These are phyloP conservation scores for Oxyria digyna DNA, from an alignment of 148 eudicot species.

Conservation along the genomic window DNA sequence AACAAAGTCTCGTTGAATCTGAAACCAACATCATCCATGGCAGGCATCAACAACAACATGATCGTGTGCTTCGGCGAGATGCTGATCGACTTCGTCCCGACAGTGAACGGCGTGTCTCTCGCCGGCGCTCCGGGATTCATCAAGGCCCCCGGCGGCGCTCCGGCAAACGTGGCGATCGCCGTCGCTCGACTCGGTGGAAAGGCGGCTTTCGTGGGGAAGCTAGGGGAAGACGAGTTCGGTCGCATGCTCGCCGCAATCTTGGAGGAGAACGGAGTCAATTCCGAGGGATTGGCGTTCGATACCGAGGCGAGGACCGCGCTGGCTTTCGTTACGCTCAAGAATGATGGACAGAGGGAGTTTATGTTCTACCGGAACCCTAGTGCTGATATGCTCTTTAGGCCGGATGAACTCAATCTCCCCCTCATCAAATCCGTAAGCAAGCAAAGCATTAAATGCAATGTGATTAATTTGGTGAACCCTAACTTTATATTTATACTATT, in stretches of 20 bases:
- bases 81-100: constrained; percentile 57
- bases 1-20: not conserved
- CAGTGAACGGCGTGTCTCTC: constrained; percentile 41
- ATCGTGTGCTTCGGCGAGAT: constrained; percentile 56
- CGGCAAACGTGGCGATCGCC: constrained; percentile 56
- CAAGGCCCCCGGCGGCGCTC: constrained; percentile 68
- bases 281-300: constrained; percentile 33
- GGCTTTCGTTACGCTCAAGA: constrained; percentile 42
- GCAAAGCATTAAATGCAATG: no score
- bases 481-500: no score
- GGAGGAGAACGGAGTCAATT: constrained; percentile 32
- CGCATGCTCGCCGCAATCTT: constrained; percentile 45
- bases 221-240: constrained; percentile 62
- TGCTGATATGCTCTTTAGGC: constrained; percentile 47
- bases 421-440: constrained; percentile 20
- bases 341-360: constrained; percentile 49
- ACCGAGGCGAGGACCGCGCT: constrained; percentile 43
- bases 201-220: constrained; percentile 57
- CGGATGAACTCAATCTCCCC: constrained; percentile 25
- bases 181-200: constrained; percentile 40
- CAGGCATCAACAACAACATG: not conserved
- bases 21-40: not conserved
- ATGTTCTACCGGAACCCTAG: constrained; percentile 68
- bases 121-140: constrained; percentile 44
- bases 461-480: no score